phyloP scores from a whole-genome alignment of 192 early-diverging fungal species.

The Podila clonocystis region DNA sequence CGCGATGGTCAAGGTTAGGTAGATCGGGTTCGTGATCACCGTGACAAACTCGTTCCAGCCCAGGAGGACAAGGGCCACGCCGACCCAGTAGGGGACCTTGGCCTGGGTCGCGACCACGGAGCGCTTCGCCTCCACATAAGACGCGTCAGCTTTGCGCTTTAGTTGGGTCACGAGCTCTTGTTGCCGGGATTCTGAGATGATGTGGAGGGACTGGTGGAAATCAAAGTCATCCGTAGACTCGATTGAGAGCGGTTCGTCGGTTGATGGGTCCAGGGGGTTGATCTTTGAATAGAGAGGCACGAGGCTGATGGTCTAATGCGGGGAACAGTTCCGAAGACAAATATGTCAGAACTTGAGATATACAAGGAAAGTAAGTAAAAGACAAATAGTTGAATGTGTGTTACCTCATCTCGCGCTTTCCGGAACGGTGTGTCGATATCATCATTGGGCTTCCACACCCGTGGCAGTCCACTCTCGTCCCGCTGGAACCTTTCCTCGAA shows the following conservation, averaged over 20 bases:
- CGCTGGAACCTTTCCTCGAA: conserved; percentile 95
- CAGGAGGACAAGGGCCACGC: conserved; percentile 70
- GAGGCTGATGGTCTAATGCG: conserved; percentile 14
- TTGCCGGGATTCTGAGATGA: conserved; percentile 67
- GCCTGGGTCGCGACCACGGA: conserved; percentile 88
- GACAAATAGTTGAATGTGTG: not conserved
- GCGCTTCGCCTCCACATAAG: conserved; percentile 96
- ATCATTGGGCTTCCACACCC: conserved; percentile 94
- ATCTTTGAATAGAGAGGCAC: conserved; percentile 27
- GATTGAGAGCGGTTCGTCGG: conserved; percentile 3
- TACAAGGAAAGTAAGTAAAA: not conserved
- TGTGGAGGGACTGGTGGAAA: conserved; percentile 62
- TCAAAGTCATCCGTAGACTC: conserved; percentile 63
- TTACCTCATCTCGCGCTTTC: conserved; percentile 70
- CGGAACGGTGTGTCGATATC: conserved; percentile 92
- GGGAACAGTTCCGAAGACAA: not conserved
- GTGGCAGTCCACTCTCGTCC: conserved; percentile 88
- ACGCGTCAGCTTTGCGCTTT: conserved; percentile 85
- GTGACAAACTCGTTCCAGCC: conserved; percentile 98
- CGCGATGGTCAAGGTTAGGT: conserved; percentile 58
- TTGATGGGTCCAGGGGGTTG: conserved; percentile 23
- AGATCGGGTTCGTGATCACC: conserved; percentile 86
- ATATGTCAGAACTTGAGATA: not conserved
- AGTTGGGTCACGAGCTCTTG: conserved; percentile 81
- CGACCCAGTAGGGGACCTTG: conserved; percentile 89